Conservation (phyloP, 305 asterid genomes). For the Solanum hybrid region DNA sequence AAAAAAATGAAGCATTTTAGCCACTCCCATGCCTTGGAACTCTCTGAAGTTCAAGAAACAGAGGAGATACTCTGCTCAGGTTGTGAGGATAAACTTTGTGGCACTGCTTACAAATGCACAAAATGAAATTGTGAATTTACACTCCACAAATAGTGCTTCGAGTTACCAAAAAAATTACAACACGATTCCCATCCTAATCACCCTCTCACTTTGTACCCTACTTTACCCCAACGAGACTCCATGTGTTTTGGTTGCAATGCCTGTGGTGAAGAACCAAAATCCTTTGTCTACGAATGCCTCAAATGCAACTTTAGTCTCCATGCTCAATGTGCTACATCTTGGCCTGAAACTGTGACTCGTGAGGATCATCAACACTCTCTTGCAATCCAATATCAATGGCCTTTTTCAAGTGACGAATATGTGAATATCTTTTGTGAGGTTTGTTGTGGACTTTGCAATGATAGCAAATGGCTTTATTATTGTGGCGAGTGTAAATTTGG, state of each 20-base stretch:
- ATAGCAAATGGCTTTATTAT: background rate
- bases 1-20: constrained; percentile 11
- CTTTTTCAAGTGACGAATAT: background rate
- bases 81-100: background rate
- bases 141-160: constrained; percentile 14
- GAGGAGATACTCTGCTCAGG: constrained; percentile 1
- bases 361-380: constrained; percentile 1
- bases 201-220: constrained; percentile 8
- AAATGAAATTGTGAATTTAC: background rate
- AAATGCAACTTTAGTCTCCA: constrained; percentile 11
- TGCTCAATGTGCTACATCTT: background rate
- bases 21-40: constrained; percentile 6
- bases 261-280: background rate
- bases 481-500: background rate
- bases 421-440: background rate
- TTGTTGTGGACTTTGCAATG: background rate
- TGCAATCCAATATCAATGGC: background rate
- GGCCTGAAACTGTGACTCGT: background rate
- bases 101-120: constrained; percentile 10
- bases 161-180: constrained; percentile 2
- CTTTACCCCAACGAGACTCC: background rate
- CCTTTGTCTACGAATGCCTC: constrained; percentile 9
- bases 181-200: constrained; percentile 6
- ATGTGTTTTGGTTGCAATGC: constrained; percentile 2
- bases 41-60: background rate